phyloP scores from a whole-genome alignment of 441 rosid genomes.

The Omphalea diandra region DNA sequence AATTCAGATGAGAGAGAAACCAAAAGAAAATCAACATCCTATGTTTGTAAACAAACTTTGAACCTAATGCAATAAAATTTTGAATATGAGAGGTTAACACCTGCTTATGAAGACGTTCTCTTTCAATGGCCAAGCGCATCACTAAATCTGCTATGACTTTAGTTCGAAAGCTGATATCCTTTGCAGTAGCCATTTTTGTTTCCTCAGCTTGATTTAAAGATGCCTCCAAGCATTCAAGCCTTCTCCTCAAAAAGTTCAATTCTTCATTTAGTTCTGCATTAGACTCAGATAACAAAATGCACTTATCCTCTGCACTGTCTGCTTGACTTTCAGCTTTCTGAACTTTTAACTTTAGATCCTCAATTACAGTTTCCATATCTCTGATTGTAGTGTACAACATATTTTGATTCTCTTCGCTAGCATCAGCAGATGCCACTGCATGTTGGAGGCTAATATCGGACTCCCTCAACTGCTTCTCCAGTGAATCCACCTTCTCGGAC shows the following conservation, averaged over 20 bases:
- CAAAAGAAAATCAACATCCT: neutral
- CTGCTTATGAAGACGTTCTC: slow-evolving; percentile 90
- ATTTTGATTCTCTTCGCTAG: slow-evolving; percentile 77
- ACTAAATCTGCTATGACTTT: slow-evolving; percentile 74
- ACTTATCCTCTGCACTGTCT: slow-evolving; percentile 74
- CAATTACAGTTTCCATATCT: slow-evolving; percentile 86
- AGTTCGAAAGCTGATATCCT: slow-evolving; percentile 61
- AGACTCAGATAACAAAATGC: slow-evolving; percentile 69
- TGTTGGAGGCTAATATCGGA: slow-evolving; percentile 63
- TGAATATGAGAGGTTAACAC: slow-evolving; percentile 30
- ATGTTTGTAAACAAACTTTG: neutral
- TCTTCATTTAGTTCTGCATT: slow-evolving; percentile 71
- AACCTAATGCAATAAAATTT: neutral
- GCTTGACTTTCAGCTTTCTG: slow-evolving; percentile 68
- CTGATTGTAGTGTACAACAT: slow-evolving; percentile 64
- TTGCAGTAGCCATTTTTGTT: slow-evolving; percentile 57
- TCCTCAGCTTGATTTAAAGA: slow-evolving; percentile 72
- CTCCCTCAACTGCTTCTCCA: slow-evolving; percentile 67
- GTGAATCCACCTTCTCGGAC: slow-evolving; percentile 51
- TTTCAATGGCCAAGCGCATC: slow-evolving; percentile 72
- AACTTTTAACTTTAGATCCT: slow-evolving; percentile 70
- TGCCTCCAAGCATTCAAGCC: slow-evolving; percentile 62
- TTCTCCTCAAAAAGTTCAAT: slow-evolving; percentile 60
- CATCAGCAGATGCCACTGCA: slow-evolving; percentile 82
- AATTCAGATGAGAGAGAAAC: neutral